phyloP scores from a whole-genome alignment of 495 filamentous ascomycete genomes.

The Penicillium crystallinum region DNA sequence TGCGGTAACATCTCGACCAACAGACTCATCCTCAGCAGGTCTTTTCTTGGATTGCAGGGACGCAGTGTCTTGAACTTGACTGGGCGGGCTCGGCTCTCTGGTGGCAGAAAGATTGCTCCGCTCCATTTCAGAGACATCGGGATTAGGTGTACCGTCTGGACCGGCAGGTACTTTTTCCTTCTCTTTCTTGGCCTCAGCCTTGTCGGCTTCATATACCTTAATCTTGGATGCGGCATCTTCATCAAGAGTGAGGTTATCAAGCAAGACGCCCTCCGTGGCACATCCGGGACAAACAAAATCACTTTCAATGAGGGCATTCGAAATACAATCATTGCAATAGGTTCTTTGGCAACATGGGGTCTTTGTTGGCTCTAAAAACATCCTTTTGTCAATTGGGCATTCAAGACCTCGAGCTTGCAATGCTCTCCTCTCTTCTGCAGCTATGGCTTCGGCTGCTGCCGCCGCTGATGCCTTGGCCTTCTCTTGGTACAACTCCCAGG shows the following conservation, averaged over 20 bases:
- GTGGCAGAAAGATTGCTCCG: constrained; percentile 5
- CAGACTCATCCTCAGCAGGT: constrained; percentile 66
- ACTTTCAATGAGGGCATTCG: constrained; percentile 93
- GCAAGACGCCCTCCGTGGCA: constrained; percentile 79
- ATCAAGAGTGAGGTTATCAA: constrained; percentile 84
- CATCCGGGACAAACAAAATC: constrained; percentile 94
- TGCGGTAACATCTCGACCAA: constrained; percentile 15
- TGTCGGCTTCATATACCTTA: constrained; percentile 70
- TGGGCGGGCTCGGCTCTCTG: constrained; percentile 32
- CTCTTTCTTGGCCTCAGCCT: constrained; percentile 52
- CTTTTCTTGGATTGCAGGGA: constrained; percentile 62
- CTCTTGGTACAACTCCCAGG: constrained; percentile 95
- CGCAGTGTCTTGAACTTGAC: constrained; percentile 25
- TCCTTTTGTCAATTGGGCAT: constrained; percentile 91
- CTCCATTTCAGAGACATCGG: constrained; percentile 25
- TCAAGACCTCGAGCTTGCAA: constrained; percentile 81
- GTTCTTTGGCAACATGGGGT: constrained; percentile 96
- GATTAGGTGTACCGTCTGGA: constrained; percentile 22
- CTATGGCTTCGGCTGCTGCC: constrained; percentile 63
- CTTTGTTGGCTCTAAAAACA: constrained; percentile 96
- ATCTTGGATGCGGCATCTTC: constrained; percentile 72
- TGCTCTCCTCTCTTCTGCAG: constrained; percentile 68
- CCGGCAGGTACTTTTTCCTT: constrained; percentile 52
- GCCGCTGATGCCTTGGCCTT: constrained; percentile 79
- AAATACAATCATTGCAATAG: constrained; percentile 98